Evolutionary conservation across 352 stramenopile genomes (phyloP).

Genomic region (Phytopythium sindhum): DNA sequence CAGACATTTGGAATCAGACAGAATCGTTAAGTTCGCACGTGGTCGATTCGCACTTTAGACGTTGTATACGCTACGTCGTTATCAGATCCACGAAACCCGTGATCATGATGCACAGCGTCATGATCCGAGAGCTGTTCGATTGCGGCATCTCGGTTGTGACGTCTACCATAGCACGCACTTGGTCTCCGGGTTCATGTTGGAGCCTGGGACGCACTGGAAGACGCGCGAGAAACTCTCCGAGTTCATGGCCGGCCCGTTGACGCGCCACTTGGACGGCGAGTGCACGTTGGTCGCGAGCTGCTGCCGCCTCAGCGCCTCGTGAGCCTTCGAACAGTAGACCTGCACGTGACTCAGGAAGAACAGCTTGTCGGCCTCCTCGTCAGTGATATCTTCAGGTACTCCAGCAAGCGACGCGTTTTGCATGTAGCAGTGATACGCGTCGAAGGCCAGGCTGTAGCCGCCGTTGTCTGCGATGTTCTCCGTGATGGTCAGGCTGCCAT

Average conservation of each 20-base stretch:
- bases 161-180: conserved; percentile 48
- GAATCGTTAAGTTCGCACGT: too few species aligned
- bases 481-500: conserved; percentile 59
- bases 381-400: conserved; percentile 3
- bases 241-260: conserved; percentile 64
- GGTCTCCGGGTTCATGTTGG: conserved; percentile 42
- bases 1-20: not conserved
- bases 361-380: conserved; percentile 37
- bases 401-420: conserved; percentile 10
- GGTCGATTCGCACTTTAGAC: too few species aligned
- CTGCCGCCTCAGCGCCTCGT: too few species aligned
- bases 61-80: not conserved
- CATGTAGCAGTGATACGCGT: conserved; percentile 32
- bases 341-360: conserved; percentile 54
- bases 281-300: conserved; percentile 22
- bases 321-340: too few species aligned
- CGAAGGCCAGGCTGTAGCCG: conserved; percentile 48
- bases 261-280: conserved; percentile 33
- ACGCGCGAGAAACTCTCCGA: conserved; percentile 40
- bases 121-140: too few species aligned
- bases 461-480: conserved; percentile 81
- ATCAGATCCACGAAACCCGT: not conserved
- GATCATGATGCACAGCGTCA: too few species aligned
- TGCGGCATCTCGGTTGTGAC: too few species aligned
- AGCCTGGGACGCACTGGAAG: conserved; percentile 38